A percentile compares a stretch with the other conserved stretches of the same genome.
Conservation (phyloP, 257 asterid species). For the Anisodus tanguticus region DNA sequence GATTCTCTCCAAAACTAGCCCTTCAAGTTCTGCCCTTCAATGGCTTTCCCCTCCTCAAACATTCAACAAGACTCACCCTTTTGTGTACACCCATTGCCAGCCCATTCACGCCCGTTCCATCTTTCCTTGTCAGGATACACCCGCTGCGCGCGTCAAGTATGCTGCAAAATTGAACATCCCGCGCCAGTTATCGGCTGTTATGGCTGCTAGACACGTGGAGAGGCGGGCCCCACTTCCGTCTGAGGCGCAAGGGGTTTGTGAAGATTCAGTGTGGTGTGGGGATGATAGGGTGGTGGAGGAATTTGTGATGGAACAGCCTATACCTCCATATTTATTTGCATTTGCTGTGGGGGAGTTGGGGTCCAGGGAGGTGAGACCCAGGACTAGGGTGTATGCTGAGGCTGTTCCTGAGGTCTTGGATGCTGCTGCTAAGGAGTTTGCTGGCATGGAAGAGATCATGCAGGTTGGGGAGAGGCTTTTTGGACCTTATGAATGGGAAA, state of each 20-base stretch:
- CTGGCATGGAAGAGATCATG: no score
- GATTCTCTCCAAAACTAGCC: no score
- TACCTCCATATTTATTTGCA: conserved; percentile 89
- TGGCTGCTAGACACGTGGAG: no score
- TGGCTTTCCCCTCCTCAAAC: conserved; percentile 93
- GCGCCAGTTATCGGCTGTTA: no score
- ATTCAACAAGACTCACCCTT: conserved; percentile 68
- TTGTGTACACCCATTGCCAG: conserved; percentile 91
- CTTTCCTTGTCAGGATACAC: conserved; percentile 96
- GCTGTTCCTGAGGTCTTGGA: no score
- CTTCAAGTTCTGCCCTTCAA: conserved; percentile 45
- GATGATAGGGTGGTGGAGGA: conserved; percentile 30
- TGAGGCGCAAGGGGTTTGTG: no score
- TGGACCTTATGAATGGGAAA: no score
- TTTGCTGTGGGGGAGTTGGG: conserved; percentile 92
- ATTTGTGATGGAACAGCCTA: conserved; percentile 75
- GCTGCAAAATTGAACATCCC: conserved; percentile 61
- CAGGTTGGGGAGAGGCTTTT: no score
- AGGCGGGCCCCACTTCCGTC: no score
- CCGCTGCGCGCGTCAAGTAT: conserved; percentile 74
- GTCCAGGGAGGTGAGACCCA: conserved; percentile 49
- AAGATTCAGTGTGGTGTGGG: conserved; percentile 63
- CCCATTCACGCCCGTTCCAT: conserved; percentile 89
- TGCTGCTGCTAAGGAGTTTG: no score
- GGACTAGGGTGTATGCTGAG: no score